Percentiles rank a stretch among this genome's conserved stretches.
Evolutionary conservation across 2,329 filamentous ascomycete species (phyloP).

Genomic region (Nothophoma quercina): DNA sequence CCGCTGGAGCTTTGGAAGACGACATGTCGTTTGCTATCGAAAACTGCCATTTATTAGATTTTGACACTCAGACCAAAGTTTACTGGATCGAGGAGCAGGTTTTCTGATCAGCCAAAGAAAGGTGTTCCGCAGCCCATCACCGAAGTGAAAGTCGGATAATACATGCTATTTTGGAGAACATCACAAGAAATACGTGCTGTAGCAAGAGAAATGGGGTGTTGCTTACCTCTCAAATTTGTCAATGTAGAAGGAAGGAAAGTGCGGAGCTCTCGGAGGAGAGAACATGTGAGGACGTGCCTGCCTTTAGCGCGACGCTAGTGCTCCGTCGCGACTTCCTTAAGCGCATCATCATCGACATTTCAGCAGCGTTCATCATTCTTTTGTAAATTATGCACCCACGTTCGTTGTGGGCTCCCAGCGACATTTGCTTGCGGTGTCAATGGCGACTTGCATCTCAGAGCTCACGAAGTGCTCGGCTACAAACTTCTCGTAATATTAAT

Average conservation of each 20-base stretch:
- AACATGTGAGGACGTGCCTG: slow-evolving; percentile 29
- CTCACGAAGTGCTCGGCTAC: background rate
- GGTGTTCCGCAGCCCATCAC: slow-evolving; percentile 41
- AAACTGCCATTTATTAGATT: slow-evolving; percentile 26
- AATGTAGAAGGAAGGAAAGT: slow-evolving; percentile 18
- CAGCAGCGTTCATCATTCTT: slow-evolving; percentile 10
- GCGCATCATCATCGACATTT: slow-evolving; percentile 16
- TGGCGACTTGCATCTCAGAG: slow-evolving; percentile 26
- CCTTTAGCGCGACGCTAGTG: slow-evolving; percentile 27
- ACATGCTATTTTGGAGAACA: slow-evolving; percentile 56
- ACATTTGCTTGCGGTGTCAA: slow-evolving; percentile 38
- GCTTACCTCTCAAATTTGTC: slow-evolving; percentile 29
- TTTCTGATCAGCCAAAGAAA: slow-evolving; percentile 42
- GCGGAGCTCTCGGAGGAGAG: slow-evolving; percentile 14
- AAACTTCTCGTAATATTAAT: background rate
- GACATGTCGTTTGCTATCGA: slow-evolving; percentile 40
- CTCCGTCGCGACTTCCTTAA: slow-evolving; percentile 26
- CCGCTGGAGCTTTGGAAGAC: slow-evolving; percentile 59
- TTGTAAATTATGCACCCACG: slow-evolving; percentile 27
- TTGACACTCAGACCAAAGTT: no score
- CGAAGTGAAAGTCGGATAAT: slow-evolving; percentile 54
- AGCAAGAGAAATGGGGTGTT: background rate
- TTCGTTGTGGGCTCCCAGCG: slow-evolving; percentile 17
- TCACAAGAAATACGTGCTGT: slow-evolving; percentile 34
- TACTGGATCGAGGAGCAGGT: no score